Percentiles rank a stretch among this genome's conserved stretches.
These are phyloP conservation scores for Suhomyces vadensis DNA, from an alignment of 805 yeast species.

Conservation along the genomic window DNA sequence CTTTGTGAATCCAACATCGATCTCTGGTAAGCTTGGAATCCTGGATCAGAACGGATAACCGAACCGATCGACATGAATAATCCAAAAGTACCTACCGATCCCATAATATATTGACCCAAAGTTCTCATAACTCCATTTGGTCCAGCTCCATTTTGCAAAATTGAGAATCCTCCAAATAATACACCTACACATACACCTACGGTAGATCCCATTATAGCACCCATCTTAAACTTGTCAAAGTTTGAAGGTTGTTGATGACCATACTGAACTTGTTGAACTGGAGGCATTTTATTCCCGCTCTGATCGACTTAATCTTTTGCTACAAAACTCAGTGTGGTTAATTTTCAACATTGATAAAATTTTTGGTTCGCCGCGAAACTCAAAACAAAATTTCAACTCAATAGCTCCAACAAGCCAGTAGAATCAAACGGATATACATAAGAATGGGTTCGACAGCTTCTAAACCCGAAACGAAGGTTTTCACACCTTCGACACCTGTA, in stretches of 20 bases:
- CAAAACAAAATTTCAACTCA: neutral
- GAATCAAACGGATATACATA: neutral
- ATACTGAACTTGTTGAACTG: slow-evolving; percentile 67
- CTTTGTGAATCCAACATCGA: slow-evolving; percentile 32
- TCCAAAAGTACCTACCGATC: slow-evolving; percentile 96
- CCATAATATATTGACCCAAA: slow-evolving; percentile 92
- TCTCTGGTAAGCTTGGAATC: slow-evolving; percentile 24
- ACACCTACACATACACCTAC: slow-evolving; percentile 95
- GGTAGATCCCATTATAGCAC: slow-evolving; percentile 90
- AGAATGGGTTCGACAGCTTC: slow-evolving; percentile 62
- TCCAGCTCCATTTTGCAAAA: slow-evolving; percentile 93
- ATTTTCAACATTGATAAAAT: neutral
- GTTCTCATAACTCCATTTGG: slow-evolving; percentile 97
- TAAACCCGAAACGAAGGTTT: slow-evolving; percentile 65
- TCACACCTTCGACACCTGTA: slow-evolving; percentile 65
- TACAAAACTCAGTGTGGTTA: neutral
- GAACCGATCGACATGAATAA: slow-evolving; percentile 96
- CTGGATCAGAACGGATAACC: slow-evolving; percentile 75
- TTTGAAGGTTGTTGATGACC: slow-evolving; percentile 67
- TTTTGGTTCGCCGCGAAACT: slow-evolving; percentile 1
- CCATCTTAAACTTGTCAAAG: slow-evolving; percentile 98
- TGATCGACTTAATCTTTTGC: neutral
- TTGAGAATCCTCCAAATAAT: slow-evolving; percentile 89
- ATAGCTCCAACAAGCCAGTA: neutral
- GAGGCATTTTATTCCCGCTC: slow-evolving; percentile 46